Evolutionary conservation across 2,329 filamentous ascomycete genomes (phyloP).

Genomic region (Fusarium kyushuense): DNA sequence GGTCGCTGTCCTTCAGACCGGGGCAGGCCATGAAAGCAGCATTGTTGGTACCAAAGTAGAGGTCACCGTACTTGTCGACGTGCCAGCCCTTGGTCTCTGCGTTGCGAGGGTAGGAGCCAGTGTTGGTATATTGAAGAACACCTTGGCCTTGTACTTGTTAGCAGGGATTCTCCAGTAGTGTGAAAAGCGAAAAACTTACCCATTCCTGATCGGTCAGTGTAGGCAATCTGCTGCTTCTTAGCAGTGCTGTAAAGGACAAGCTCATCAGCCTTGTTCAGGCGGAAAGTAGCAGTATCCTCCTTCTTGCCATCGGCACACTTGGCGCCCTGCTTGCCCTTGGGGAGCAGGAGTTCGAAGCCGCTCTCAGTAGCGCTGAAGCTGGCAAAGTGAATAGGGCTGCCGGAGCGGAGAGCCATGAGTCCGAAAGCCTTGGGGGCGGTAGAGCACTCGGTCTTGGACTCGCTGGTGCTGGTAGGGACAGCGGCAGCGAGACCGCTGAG

Average conservation of each 20-base stretch:
- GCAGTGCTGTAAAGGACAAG: slow-evolving; percentile 61
- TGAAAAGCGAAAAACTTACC: slow-evolving; percentile 53
- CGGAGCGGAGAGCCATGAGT: slow-evolving; percentile 63
- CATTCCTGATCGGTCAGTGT: slow-evolving; percentile 69
- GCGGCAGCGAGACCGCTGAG: slow-evolving; percentile 31
- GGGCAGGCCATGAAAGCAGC: slow-evolving; percentile 66
- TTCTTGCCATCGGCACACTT: slow-evolving; percentile 58
- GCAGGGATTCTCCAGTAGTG: background rate
- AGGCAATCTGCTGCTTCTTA: slow-evolving; percentile 61
- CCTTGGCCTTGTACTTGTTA: slow-evolving; percentile 59
- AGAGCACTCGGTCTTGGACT: slow-evolving; percentile 23
- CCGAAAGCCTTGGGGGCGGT: slow-evolving; percentile 53
- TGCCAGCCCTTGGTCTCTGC: slow-evolving; percentile 61
- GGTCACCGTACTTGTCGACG: slow-evolving; percentile 53
- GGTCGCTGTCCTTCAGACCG: slow-evolving; percentile 50
- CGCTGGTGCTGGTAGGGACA: slow-evolving; percentile 16
- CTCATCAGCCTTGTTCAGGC: slow-evolving; percentile 53
- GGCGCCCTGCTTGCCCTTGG: slow-evolving; percentile 56
- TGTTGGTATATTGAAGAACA: slow-evolving; percentile 64
- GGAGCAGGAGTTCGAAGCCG: slow-evolving; percentile 59
- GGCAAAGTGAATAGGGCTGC: slow-evolving; percentile 61
- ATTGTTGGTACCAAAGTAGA: background rate
- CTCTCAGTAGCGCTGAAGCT: slow-evolving; percentile 58
- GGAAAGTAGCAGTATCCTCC: slow-evolving; percentile 62
- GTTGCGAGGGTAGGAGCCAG: slow-evolving; percentile 52